Base-by-base conservation (phyloP, 257 asterid species). In the Anisodus tanguticus region DNA sequence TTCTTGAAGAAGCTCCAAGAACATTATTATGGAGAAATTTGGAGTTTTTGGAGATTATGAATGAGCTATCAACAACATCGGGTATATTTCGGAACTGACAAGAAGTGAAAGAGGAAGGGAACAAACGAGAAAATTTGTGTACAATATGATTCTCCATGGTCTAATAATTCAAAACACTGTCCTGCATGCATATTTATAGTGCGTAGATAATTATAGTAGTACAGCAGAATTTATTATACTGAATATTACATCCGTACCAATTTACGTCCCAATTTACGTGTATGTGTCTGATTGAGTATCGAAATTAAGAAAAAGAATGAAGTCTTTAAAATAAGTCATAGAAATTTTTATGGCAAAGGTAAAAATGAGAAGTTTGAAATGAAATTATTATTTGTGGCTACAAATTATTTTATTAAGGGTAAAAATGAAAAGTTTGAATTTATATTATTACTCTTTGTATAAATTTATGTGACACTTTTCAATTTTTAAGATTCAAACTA, bases 61-160 rank as follows among this genome's bases (percentile, higher is more conserved):
- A 55, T 89, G 90, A 84, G 88, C 83, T 72, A 1, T 92, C 85
- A 71, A 90, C 90, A 17, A 91, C 94, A 55, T 92, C 95, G 2
- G 92, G 85, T 7, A 84, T 45, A 9, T 77, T 71, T 62, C 89
- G 83, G 71, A 76, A 85, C 2, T 90, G 90, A 90, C 97, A 93
- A 45, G 93, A 93, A 39, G 89, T 83, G 80, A 91, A 84, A 10
- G 97, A 92, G 59, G 97, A 91, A 88, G 94, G 93, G 13, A 92
- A 77, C 72, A 91, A 84, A 22, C 93, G 90, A 81, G 91, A 89
- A 82, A 94, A 76, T 84, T 81, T 93, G 79, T 89, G 84, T 39
- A 87, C 70, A 10, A 90, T 72, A 11, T 87, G 85, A 77, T 88
- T 89, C 41, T 92, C 97, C 97, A 92, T 92, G 19, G 4, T 81